Evolutionary conservation across 495 filamentous ascomycete species (phyloP), one percentile per base, ranked within the genome.

Genomic region (Hypoxylon perforatum): DNA sequence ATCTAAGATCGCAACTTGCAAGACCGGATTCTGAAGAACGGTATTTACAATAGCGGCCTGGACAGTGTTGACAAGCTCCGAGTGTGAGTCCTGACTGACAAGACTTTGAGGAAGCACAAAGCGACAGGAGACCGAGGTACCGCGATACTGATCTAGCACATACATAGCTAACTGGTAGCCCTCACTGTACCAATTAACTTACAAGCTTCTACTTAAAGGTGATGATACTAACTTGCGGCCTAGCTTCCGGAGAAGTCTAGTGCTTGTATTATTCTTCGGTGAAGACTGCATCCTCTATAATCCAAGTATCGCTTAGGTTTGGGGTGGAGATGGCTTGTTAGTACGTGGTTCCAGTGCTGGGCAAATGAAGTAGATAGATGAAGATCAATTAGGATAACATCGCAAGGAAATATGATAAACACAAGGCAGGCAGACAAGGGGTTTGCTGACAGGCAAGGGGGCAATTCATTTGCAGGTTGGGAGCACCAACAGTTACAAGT

Each of bases 91-190:
- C 19, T 30, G 18, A 12, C 17, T 9, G 17, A 23, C 52, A 48
- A 68, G 65, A 45, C n/a, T 11, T 23, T 38, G 17, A 5, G 65
- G 60, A 8, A 68, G 19, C 23, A 21, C 60, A 58, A 58, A 68
- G 51, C 60, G 65, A 38, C 60, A 65, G 44, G 65, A 64, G 39
- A 68, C 38, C 35, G 33, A 21, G 49, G 60, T 68, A 30, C 65
- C 65, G 39, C 65, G 60, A 41, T 68, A 68, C 35, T 68, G 65
- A 36, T 65, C 60, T 17, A 68, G 28, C 36, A 65, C 14, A 64
- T 68, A 65, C 65, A 68, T 65, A n/a, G 65, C 65, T 19, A 68
- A 63, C 47, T 62, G 49, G 59, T 62, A 54, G 4, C 18, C 22
- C 57, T 60, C 46, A n/a, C 47, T 52, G 35, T 38, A 11, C 12